A percentile compares a stretch with the other conserved stretches of the same genome.
Evolutionary conservation across 192 early-diverging fungal genomes (phyloP).

Genomic region (Ambispora gerdemannii): DNA sequence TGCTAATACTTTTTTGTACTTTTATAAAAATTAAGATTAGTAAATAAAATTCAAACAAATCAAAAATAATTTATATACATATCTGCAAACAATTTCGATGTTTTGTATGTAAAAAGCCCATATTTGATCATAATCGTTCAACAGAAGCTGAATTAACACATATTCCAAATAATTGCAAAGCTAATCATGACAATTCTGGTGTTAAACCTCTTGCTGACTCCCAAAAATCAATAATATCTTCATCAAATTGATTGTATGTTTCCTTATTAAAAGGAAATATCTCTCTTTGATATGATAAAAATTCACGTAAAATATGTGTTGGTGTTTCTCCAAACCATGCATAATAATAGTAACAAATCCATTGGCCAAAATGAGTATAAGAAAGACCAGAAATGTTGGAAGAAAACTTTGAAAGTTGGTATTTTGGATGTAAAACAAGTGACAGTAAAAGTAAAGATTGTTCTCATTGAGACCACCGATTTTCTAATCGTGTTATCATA

Average conservation of each 20-base stretch:
- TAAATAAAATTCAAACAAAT: background rate
- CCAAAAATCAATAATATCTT: background rate
- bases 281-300: background rate
- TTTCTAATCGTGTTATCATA: background rate
- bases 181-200: background rate
- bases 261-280: conserved; percentile 15
- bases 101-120: conserved; percentile 7
- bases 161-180: background rate
- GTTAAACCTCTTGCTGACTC: background rate
- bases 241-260: conserved; percentile 10
- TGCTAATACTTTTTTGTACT: conserved; percentile 13
- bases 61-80: background rate
- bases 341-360: conserved; percentile 13
- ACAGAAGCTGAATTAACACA: background rate
- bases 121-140: background rate
- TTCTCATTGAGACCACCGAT: background rate
- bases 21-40: background rate
- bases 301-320: conserved; percentile 6
- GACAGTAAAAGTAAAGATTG: background rate
- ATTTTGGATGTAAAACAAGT: background rate
- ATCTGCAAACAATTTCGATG: background rate
- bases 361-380: conserved; percentile 1
- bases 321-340: background rate
- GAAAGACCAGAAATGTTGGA: background rate
- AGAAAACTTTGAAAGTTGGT: background rate